These are phyloP conservation scores for Nakazawaea holstii DNA, from an alignment of 805 yeast genomes.

Conservation along the genomic window DNA sequence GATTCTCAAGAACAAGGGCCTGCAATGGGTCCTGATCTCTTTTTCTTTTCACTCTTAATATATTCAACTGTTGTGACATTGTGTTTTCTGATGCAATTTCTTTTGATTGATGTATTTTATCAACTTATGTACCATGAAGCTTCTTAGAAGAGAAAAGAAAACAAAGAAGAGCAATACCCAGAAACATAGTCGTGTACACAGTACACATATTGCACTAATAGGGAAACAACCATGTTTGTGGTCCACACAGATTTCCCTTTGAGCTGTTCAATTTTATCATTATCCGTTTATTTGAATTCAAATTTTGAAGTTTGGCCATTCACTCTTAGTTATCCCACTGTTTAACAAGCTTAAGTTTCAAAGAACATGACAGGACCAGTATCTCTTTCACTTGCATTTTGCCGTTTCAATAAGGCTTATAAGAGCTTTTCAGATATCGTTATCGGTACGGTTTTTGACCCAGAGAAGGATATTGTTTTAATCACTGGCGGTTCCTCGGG, in stretches of 20 bases:
- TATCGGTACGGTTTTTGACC: constrained; percentile 49
- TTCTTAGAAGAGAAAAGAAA: too few relatives aligned
- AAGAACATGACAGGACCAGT: constrained; percentile 9
- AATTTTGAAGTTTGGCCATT: too few relatives aligned
- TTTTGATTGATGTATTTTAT: not conserved
- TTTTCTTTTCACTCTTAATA: constrained; percentile 80
- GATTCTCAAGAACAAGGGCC: constrained; percentile 54
- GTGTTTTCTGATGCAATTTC: too few relatives aligned
- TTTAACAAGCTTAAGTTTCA: not conserved
- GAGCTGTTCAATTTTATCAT: too few relatives aligned
- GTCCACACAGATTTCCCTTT: too few relatives aligned
- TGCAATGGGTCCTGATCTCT: constrained; percentile 85
- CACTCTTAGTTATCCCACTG: too few relatives aligned
- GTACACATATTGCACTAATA: too few relatives aligned
- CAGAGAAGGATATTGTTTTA: constrained; percentile 54
- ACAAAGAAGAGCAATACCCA: too few relatives aligned
- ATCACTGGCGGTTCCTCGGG: constrained; percentile 87
- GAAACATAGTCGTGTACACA: too few relatives aligned
- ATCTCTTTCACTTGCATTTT: constrained; percentile 13
- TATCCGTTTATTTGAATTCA: too few relatives aligned
- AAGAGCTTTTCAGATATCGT: constrained; percentile 30
- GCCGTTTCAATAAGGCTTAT: constrained; percentile 21
- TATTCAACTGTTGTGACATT: constrained; percentile 39
- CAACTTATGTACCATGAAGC: too few relatives aligned
- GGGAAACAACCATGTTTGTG: too few relatives aligned